Conservation (phyloP, 2,329 filamentous ascomycete genomes). For the Lachnellula suecica region DNA sequence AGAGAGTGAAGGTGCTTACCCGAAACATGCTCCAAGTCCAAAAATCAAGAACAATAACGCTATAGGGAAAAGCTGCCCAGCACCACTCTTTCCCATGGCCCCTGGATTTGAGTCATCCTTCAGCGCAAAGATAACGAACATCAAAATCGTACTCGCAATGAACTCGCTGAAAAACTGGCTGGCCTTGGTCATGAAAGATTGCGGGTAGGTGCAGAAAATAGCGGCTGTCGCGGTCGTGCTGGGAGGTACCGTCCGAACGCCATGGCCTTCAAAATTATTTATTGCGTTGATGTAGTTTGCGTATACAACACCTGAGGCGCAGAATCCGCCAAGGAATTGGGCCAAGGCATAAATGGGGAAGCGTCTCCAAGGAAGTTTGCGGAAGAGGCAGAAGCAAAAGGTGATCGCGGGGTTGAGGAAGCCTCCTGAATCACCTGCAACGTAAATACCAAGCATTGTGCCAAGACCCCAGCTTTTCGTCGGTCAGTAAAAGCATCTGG, state of each 20-base stretch:
- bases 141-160: conserved; percentile 63
- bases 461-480: conserved; percentile 48
- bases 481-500: not conserved
- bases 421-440: conserved; percentile 62
- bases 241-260: conserved; percentile 62
- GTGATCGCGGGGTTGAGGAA: conserved; percentile 74
- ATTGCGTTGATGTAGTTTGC: conserved; percentile 66
- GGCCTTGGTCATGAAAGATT: conserved; percentile 62
- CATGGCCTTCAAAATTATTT: conserved; percentile 59
- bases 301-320: conserved; percentile 58
- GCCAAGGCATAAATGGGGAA: conserved; percentile 67
- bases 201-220: conserved; percentile 74
- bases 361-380: conserved; percentile 67
- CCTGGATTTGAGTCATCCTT: conserved; percentile 52
- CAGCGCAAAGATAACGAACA: conserved; percentile 71
- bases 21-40: conserved; percentile 70
- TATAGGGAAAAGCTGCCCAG: conserved; percentile 53
- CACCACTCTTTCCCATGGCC: conserved; percentile 49
- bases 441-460: conserved; percentile 69
- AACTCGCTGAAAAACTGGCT: conserved; percentile 73
- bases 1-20: conserved; percentile 7
- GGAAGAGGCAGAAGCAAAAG: conserved; percentile 66
- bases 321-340: conserved; percentile 67
- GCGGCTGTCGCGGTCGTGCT: conserved; percentile 61
- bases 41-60: conserved; percentile 72